These are phyloP conservation scores for Gracilariopsis chorda DNA, from an alignment of 23 red algal genomes.

Conservation along the genomic window DNA sequence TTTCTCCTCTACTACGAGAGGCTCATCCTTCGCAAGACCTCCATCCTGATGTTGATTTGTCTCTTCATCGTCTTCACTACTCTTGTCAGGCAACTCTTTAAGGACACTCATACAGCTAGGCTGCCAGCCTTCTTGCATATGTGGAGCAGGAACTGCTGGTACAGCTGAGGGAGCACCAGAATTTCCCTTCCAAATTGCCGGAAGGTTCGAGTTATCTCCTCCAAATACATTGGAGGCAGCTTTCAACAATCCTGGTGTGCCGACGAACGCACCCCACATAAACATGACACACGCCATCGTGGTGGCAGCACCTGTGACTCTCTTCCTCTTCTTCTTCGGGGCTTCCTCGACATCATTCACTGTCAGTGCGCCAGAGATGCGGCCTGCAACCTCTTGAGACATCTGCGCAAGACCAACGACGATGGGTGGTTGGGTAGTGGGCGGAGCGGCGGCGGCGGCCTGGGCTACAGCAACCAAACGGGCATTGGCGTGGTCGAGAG, in stretches of 20 bases:
- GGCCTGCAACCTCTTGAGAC: not conserved
- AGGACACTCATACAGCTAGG: conserved; percentile 36
- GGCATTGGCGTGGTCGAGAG: conserved; percentile 59
- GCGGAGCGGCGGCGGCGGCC: conserved; percentile 26
- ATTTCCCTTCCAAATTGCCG: conserved; percentile 39
- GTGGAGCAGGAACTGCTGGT: not conserved
- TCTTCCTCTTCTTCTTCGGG: conserved; percentile 52
- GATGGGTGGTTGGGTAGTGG: conserved; percentile 14
- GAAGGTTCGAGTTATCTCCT: conserved; percentile 21
- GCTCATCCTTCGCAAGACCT: not conserved
- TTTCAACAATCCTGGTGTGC: conserved; percentile 50
- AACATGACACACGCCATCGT: conserved; percentile 73
- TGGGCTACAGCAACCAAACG: conserved; percentile 56
- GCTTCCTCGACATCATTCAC: conserved; percentile 21
- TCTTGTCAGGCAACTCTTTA: conserved; percentile 30
- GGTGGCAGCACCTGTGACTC: conserved; percentile 45
- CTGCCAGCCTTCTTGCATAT: conserved; percentile 12
- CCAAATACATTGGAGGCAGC: not conserved
- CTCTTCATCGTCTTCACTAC: not conserved
- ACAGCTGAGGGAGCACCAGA: not conserved
- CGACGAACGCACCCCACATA: conserved; percentile 70
- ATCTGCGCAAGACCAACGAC: conserved; percentile 9
- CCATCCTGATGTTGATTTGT: not conserved
- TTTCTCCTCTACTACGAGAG: not conserved
- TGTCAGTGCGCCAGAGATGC: conserved; percentile 21